Percentiles rank a stretch among this genome's conserved stretches.
Conservation (phyloP, 495 filamentous ascomycete genomes). For the Penicillium cosmopolitanum region DNA sequence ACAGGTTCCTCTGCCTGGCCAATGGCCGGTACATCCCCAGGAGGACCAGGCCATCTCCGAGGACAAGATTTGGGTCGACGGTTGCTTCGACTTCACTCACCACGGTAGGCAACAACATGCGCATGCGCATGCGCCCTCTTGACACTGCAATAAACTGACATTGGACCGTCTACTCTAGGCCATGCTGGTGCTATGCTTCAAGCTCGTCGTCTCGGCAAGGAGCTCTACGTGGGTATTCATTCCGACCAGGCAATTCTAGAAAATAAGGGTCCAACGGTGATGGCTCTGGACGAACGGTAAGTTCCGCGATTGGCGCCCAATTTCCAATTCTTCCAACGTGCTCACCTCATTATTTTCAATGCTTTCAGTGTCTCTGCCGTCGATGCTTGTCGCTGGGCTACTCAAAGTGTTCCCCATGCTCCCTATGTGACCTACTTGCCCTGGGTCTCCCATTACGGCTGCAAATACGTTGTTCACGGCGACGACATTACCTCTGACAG, state of each 20-base stretch:
- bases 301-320: conserved; percentile 19
- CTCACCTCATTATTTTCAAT: conserved; percentile 26
- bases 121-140: not conserved
- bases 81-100: conserved; percentile 98
- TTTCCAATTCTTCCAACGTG: not conserved
- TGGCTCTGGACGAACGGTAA: conserved; percentile 87
- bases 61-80: conserved; percentile 92
- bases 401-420: conserved; percentile 77
- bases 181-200: conserved; percentile 98
- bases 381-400: conserved; percentile 93
- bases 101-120: conserved; percentile 63
- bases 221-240: conserved; percentile 90
- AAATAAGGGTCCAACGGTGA: conserved; percentile 98
- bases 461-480: conserved; percentile 90
- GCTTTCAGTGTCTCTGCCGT: conserved; percentile 70
- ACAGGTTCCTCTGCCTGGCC: conserved; percentile 48
- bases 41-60: conserved; percentile 63
- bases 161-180: conserved; percentile 49
- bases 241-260: conserved; percentile 92
- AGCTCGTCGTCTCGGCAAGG: conserved; percentile 80
- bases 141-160: not conserved
- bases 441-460: conserved; percentile 94
- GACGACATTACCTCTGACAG: conserved; percentile 87
- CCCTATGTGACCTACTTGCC: conserved; percentile 93
- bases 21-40: conserved; percentile 71